These are phyloP conservation scores for Hibiscus trionum DNA, from an alignment of 345 rosid genomes.

Conservation along the genomic window DNA sequence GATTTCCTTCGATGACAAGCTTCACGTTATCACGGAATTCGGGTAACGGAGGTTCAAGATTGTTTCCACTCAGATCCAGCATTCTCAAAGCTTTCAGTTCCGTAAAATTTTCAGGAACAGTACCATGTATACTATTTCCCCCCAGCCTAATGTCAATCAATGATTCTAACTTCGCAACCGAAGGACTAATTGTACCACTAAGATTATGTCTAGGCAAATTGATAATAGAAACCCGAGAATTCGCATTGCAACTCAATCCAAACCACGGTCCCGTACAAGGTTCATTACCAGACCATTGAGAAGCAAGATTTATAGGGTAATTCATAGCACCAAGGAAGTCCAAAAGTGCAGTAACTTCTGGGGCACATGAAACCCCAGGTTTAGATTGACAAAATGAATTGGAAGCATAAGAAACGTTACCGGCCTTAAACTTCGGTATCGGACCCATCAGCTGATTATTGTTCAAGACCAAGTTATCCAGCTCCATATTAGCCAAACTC, in stretches of 20 bases:
- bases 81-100: slow-evolving; percentile 34
- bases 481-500: slow-evolving; percentile 37
- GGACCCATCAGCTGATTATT: slow-evolving; percentile 74
- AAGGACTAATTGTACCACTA: slow-evolving; percentile 58
- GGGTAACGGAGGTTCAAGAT: slow-evolving; percentile 43
- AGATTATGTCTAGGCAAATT: slow-evolving; percentile 44
- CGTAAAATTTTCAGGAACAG: slow-evolving; percentile 51
- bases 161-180: slow-evolving; percentile 41
- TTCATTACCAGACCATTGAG: slow-evolving; percentile 58
- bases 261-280: slow-evolving; percentile 54
- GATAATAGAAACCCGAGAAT: slow-evolving; percentile 27
- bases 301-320: slow-evolving; percentile 47
- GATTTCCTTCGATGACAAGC: slow-evolving; percentile 37
- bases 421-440: slow-evolving; percentile 47
- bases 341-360: slow-evolving; percentile 53
- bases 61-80: slow-evolving; percentile 51
- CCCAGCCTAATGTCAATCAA: slow-evolving; percentile 36
- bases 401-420: slow-evolving; percentile 27
- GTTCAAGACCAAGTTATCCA: slow-evolving; percentile 50
- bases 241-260: slow-evolving; percentile 36
- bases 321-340: slow-evolving; percentile 51
- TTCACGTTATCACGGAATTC: slow-evolving; percentile 24
- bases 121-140: slow-evolving; percentile 40
- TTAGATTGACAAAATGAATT: slow-evolving; percentile 50
- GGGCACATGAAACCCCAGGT: slow-evolving; percentile 41